Percentiles rank a stretch among this genome's conserved stretches.
These are phyloP conservation scores for Malassezia caprae DNA, from an alignment of 1,284 basidiomycete genomes.

Conservation along the genomic window DNA sequence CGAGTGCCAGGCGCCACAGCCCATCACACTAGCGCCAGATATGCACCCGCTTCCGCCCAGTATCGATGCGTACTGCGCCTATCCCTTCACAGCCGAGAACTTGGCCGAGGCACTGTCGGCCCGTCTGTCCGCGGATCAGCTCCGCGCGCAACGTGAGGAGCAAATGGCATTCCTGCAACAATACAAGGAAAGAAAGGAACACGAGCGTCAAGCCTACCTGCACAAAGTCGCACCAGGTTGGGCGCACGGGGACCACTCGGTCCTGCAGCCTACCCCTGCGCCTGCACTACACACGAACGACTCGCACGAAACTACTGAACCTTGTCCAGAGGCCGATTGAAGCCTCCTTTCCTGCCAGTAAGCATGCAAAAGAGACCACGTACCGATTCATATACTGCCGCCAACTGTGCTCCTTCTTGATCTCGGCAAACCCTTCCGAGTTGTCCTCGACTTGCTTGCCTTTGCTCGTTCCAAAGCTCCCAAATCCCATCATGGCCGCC, in stretches of 20 bases:
- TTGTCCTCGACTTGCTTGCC: slow-evolving; percentile 17
- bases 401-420: slow-evolving; percentile 17
- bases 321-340: slow-evolving; percentile 17
- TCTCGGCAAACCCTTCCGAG: slow-evolving; percentile 11
- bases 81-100: slow-evolving; percentile 11
- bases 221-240: slow-evolving; percentile 6
- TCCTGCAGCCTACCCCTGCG: background rate
- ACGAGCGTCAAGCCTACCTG: slow-evolving; percentile 2
- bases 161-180: slow-evolving; percentile 1
- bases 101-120: background rate
- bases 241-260: slow-evolving; percentile 1
- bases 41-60: slow-evolving; percentile 11
- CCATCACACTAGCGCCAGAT: background rate
- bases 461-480: slow-evolving; percentile 17
- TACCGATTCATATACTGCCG: slow-evolving; percentile 20
- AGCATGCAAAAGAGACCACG: background rate
- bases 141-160: background rate
- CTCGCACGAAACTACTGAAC: background rate
- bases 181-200: background rate
- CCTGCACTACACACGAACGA: background rate
- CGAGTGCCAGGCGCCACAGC: slow-evolving; percentile 8
- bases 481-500: slow-evolving; percentile 18
- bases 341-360: slow-evolving; percentile 15
- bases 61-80: slow-evolving; percentile 14
- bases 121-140: background rate